Evolutionary conservation across 2,329 filamentous ascomycete species (phyloP), one percentile per base, ranked within the genome.

Genomic region (Colletotrichum spinosum): DNA sequence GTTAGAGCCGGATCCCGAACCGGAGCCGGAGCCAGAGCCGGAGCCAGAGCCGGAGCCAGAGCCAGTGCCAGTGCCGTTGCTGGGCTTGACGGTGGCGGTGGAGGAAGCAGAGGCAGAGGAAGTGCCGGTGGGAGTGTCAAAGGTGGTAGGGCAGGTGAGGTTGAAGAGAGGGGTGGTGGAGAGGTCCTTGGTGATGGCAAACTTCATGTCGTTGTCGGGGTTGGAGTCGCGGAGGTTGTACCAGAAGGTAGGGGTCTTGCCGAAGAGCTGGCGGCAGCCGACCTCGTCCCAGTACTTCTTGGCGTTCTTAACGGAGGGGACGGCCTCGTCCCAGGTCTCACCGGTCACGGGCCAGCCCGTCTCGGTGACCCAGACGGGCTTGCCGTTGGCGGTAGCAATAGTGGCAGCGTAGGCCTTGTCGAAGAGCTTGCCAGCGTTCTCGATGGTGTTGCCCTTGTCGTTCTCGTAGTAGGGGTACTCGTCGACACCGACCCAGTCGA

Each of bases 401-500:
- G 80, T 79, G 55, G 78, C 78, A 51, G 82, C 71, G 72, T 77
- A 84, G 48, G 83, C 83, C 60, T 71, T 72, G 74, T 83, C 79
- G 79, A 90, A 91, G 57, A 88, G 82, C 59, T 77, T 73, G 67
- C 78, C 80, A 8, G 84, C 81, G 72, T 87, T 83, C 60, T 84
- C 80, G 71, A 90, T 88, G 71, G 71, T 67, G 78, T 88, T 88
- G 74, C 78, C 77, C 76, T 85, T 81, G 72, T 75, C 81, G 72
- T 78, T 82, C 79, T 91, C 84, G 78, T 87, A 91, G 81, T 89
- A 90, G 37, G 88, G 88, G 75, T 90, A 90, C 72, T 87, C 87
- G 69, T 91, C 87, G 44, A 88, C 84, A 53, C 88, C 88, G 62
- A 91, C 74, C 76, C 86, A 91, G 79, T 92, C 89, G 67, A 86